Conservation (phyloP, 352 stramenopile species). For the Bremia lactucae region DNA sequence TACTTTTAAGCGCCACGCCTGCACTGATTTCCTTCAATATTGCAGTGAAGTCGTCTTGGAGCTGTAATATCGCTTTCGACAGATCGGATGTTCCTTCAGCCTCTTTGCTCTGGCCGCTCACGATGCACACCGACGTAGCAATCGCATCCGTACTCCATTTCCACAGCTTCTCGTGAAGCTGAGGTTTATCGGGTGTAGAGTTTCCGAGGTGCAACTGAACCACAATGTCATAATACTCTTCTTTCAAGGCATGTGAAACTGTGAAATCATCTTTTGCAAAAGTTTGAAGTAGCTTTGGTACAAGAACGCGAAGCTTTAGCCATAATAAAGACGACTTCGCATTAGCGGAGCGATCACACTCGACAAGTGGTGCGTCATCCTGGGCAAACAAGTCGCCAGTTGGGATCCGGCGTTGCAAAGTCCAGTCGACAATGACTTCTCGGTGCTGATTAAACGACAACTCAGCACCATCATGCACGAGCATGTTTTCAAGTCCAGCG, state of each 20-base stretch:
- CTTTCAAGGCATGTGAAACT: constrained; percentile 14
- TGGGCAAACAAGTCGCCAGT: constrained; percentile 30
- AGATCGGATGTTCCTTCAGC: constrained; percentile 8
- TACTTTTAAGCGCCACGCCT: constrained; percentile 8
- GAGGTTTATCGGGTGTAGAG: constrained; percentile 3
- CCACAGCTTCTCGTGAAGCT: constrained; percentile 36
- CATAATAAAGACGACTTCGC: constrained; percentile 35
- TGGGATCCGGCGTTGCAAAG: constrained; percentile 21
- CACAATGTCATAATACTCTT: constrained; percentile 28
- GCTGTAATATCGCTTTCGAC: constrained; percentile 8
- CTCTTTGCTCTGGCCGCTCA: constrained; percentile 8
- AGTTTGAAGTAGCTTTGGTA: constrained; percentile 38
- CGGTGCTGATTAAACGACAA: constrained; percentile 76
- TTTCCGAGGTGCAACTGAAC: constrained; percentile 14
- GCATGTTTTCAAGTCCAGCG: constrained; percentile 29
- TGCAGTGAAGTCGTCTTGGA: constrained; percentile 20
- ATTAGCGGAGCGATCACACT: constrained; percentile 61
- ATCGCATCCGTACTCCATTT: constrained; percentile 34
- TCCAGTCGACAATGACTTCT: constrained; percentile 69
- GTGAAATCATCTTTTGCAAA: constrained; percentile 21
- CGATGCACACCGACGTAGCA: constrained; percentile 4
- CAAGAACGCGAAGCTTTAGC: constrained; percentile 47
- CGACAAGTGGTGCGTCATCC: constrained; percentile 30
- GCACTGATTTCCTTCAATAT: constrained; percentile 18
- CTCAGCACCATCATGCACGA: constrained; percentile 18